Evolutionary conservation across 225 moss, liverwort and hornwort genomes (phyloP).

Genomic region (Polytrichum formosum): DNA sequence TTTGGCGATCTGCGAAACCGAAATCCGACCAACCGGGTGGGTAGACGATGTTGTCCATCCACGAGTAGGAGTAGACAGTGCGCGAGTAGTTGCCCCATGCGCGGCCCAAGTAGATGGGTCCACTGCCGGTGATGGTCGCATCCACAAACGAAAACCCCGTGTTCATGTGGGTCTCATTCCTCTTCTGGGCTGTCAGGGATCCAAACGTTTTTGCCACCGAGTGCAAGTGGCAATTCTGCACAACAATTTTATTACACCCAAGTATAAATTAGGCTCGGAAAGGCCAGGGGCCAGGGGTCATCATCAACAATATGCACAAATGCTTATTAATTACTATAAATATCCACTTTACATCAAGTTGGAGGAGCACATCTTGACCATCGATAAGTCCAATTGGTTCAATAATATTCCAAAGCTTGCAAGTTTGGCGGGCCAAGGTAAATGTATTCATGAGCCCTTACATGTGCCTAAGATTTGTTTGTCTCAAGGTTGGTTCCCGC

Average conservation of each 20-base stretch:
- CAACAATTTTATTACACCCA: background rate
- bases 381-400: no score
- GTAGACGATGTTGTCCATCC: slow-evolving; percentile 66
- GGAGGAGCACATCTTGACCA: no score
- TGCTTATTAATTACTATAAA: no score
- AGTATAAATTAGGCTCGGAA: no score
- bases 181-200: slow-evolving; percentile 75
- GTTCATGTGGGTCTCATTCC: slow-evolving; percentile 50
- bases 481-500: no score
- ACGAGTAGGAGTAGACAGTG: slow-evolving; percentile 65
- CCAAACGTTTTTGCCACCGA: slow-evolving; percentile 52
- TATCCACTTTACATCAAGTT: no score
- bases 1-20: slow-evolving; percentile 56
- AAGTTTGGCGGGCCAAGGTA: no score
- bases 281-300: no score
- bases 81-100: slow-evolving; percentile 88
- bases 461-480: no score
- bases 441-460: no score
- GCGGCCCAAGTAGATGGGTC: slow-evolving; percentile 67
- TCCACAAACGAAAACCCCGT: slow-evolving; percentile 76
- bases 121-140: slow-evolving; percentile 52
- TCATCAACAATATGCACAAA: no score
- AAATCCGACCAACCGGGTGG: slow-evolving; percentile 77
- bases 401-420: no score
- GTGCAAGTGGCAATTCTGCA: slow-evolving; percentile 57